These are phyloP conservation scores for Metschnikowia continentalis DNA, from an alignment of 805 yeast genomes.

Conservation along the genomic window DNA sequence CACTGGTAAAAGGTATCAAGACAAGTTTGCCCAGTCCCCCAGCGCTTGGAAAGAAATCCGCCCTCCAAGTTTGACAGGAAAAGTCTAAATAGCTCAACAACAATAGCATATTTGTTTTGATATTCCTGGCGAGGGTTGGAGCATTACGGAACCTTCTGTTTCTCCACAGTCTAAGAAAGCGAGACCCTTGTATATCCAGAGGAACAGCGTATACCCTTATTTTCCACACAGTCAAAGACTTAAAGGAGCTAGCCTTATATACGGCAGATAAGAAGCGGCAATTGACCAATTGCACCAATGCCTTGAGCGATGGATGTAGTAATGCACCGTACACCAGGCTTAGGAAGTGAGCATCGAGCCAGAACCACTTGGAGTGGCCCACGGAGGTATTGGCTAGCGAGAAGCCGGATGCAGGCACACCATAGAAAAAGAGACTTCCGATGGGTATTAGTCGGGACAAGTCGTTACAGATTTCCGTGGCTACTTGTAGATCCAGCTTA, in stretches of 20 bases:
- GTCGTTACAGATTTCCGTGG: conserved; percentile 34
- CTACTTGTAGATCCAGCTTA: conserved; percentile 4
- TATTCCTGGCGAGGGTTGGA: conserved; percentile 18
- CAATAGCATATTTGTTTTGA: conserved; percentile 28
- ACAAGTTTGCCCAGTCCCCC: background rate
- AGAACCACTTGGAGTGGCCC: conserved; percentile 41
- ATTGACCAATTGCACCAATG: conserved; percentile 42
- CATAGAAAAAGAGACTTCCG: conserved; percentile 45
- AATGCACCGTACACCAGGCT: conserved; percentile 7
- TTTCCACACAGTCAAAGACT: conserved; percentile 14
- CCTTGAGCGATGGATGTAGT: conserved; percentile 25
- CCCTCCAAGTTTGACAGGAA: conserved; percentile 34
- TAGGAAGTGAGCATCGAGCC: conserved; percentile 50
- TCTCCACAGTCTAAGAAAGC: conserved; percentile 29
- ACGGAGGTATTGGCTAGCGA: conserved; percentile 32
- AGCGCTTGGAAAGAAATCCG: background rate
- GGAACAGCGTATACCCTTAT: conserved; percentile 50
- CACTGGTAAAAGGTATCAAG: conserved; percentile 4
- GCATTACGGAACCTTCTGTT: conserved; percentile 23
- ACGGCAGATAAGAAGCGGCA: conserved; percentile 44
- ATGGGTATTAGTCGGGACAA: conserved; percentile 38
- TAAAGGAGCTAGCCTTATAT: conserved; percentile 20
- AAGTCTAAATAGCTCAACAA: conserved; percentile 44
- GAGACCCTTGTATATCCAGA: conserved; percentile 34
- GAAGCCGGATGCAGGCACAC: conserved; percentile 39